Percentiles rank a stretch among this genome's conserved stretches.
These are phyloP conservation scores for Lipomyces anomalus DNA, from an alignment of 805 yeast species.

Conservation along the genomic window DNA sequence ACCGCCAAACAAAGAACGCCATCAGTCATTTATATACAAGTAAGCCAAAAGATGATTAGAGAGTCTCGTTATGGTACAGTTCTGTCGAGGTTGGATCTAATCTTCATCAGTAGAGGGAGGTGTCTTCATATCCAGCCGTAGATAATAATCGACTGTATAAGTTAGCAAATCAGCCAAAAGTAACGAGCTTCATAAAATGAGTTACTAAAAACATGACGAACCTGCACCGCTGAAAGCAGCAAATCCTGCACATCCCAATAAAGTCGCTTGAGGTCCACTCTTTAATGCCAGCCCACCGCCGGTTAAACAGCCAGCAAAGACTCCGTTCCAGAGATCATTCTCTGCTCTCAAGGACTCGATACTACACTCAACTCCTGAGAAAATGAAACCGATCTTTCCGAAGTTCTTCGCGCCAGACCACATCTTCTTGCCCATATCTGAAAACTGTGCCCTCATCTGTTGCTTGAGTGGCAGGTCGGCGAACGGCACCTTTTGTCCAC, in stretches of 20 bases:
- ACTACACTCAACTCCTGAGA: slow-evolving; percentile 87
- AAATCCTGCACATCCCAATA: slow-evolving; percentile 93
- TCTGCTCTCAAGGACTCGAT: slow-evolving; percentile 83
- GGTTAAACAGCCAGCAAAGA: slow-evolving; percentile 89
- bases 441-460: slow-evolving; percentile 84
- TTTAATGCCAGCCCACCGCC: slow-evolving; percentile 93
- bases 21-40: slow-evolving; percentile 31
- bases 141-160: slow-evolving; percentile 61
- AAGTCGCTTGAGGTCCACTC: slow-evolving; percentile 89
- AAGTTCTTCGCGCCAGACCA: slow-evolving; percentile 86
- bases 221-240: slow-evolving; percentile 88
- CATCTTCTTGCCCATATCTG: slow-evolving; percentile 90
- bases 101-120: slow-evolving; percentile 91
- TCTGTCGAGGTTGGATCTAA: no score
- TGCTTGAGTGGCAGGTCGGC: slow-evolving; percentile 85
- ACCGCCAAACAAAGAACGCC: background rate
- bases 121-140: slow-evolving; percentile 73
- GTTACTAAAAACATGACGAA: slow-evolving; percentile 5
- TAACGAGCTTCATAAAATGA: background rate
- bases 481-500: slow-evolving; percentile 45
- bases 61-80: no score
- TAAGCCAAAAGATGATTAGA: no score
- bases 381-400: slow-evolving; percentile 86
- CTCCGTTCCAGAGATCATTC: slow-evolving; percentile 87
- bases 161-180: slow-evolving; percentile 16